Conservation (phyloP, 306 rosid species). For the Inga laurina region DNA sequence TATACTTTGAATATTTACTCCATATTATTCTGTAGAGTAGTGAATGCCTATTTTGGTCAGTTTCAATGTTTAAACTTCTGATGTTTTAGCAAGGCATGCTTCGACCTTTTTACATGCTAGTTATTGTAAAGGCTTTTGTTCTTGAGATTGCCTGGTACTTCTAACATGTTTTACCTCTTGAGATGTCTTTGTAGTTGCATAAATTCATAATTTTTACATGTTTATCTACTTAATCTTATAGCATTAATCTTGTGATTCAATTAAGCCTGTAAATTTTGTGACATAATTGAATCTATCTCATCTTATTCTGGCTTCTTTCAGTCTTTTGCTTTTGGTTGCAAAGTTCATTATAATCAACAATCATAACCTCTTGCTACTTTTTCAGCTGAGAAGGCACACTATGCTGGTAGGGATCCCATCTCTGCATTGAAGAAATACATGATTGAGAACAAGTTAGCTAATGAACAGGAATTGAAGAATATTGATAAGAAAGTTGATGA, state of each 20-base stretch:
- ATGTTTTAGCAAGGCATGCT: neutral
- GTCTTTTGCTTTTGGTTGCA: neutral
- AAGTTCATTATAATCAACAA: slow-evolving; percentile 2
- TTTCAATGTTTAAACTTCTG: neutral
- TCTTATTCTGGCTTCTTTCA: neutral
- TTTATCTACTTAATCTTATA: neutral
- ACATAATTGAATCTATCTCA: neutral
- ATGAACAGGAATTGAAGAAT: slow-evolving; percentile 73
- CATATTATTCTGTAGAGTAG: neutral
- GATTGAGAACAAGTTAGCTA: slow-evolving; percentile 70
- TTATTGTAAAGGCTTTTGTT: slow-evolving; percentile 3
- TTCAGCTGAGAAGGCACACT: slow-evolving; percentile 93
- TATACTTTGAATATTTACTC: neutral
- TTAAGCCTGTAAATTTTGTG: neutral
- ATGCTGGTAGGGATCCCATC: slow-evolving; percentile 91
- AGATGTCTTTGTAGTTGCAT: neutral
- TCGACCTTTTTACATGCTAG: neutral
- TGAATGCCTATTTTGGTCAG: neutral
- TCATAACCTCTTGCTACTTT: slow-evolving; percentile 24
- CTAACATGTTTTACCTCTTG: neutral
- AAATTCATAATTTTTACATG: neutral
- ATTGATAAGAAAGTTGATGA: slow-evolving; percentile 87
- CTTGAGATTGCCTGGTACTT: neutral
- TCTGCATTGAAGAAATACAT: slow-evolving; percentile 78
- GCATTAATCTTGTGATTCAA: neutral